Evolutionary conservation across 495 filamentous ascomycete genomes (phyloP).

Genomic region (Beverwykella pulmonaria): DNA sequence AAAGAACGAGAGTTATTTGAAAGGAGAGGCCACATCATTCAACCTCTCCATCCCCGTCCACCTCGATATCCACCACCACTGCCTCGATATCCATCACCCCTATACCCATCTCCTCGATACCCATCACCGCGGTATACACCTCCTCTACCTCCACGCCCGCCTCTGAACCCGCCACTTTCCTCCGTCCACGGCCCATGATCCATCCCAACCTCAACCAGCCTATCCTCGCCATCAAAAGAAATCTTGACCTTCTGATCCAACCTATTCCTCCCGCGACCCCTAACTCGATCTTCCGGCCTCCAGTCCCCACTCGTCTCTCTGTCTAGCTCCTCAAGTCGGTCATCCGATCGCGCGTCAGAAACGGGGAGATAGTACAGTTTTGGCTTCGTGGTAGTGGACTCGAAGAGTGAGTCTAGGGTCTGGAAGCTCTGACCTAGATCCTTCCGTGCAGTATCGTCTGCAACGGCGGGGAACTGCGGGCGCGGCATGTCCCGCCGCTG

Average conservation of each 20-base stretch:
- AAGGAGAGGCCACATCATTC: too few relatives aligned
- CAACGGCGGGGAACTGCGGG: neutral
- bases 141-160: slow-evolving; percentile 36
- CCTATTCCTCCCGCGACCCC: slow-evolving; percentile 21
- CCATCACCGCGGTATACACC: slow-evolving; percentile 4
- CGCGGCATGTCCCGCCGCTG: neutral
- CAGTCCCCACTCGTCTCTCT: slow-evolving; percentile 55
- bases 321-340: slow-evolving; percentile 68
- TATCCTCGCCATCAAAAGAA: slow-evolving; percentile 72
- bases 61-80: slow-evolving; percentile 13
- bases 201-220: slow-evolving; percentile 73
- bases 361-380: slow-evolving; percentile 70
- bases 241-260: slow-evolving; percentile 69
- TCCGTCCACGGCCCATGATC: slow-evolving; percentile 56
- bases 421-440: slow-evolving; percentile 29
- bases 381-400: slow-evolving; percentile 57
- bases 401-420: slow-evolving; percentile 66
- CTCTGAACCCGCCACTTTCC: slow-evolving; percentile 42
- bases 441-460: neutral
- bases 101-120: slow-evolving; percentile 37
- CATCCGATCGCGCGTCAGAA: slow-evolving; percentile 56
- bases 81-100: slow-evolving; percentile 32
- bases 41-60: slow-evolving; percentile 6
- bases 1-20: too few relatives aligned
- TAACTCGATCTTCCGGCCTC: slow-evolving; percentile 20